Percentiles rank a stretch among this genome's conserved stretches.
Conservation (phyloP, 1,139 yeast species). For the Kurtzmaniella natalensis region DNA sequence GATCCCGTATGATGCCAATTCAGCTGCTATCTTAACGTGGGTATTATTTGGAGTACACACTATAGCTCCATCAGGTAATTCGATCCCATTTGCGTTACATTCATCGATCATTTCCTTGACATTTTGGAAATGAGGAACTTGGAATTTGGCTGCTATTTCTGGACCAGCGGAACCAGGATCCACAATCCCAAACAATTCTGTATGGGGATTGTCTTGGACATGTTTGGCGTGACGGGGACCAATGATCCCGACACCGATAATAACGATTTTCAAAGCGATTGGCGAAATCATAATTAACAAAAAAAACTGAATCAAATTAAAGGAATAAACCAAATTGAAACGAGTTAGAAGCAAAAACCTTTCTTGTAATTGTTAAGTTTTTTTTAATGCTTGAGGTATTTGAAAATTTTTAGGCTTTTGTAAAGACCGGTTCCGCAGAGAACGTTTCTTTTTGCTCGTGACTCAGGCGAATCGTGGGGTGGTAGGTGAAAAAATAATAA, state of each 20-base stretch:
- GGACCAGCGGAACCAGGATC: slow-evolving; percentile 27
- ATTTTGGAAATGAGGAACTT: slow-evolving; percentile 23
- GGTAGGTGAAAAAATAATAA: neutral
- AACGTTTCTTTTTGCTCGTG: slow-evolving; percentile 2
- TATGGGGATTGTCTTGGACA: slow-evolving; percentile 20
- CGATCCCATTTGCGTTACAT: slow-evolving; percentile 18
- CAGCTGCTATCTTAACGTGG: slow-evolving; percentile 29
- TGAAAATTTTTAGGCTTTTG: neutral
- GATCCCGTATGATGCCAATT: slow-evolving; percentile 30
- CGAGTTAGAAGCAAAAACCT: neutral
- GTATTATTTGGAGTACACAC: slow-evolving; percentile 41
- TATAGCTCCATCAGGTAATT: slow-evolving; percentile 33
- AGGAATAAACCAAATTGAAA: no score
- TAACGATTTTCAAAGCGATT: slow-evolving; percentile 17
- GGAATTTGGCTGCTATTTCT: slow-evolving; percentile 21
- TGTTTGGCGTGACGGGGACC: slow-evolving; percentile 42
- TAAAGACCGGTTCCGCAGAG: slow-evolving; percentile 1
- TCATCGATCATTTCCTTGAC: slow-evolving; percentile 24
- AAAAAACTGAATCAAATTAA: neutral
- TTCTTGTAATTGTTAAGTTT: neutral
- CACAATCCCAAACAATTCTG: slow-evolving; percentile 30
- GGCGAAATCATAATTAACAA: slow-evolving; percentile 11
- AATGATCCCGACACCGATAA: slow-evolving; percentile 38
- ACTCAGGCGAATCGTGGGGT: slow-evolving; percentile 2
- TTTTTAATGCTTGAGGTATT: neutral